Evolutionary conservation across 306 rosid genomes (phyloP), one percentile per base, ranked within the genome.

Genomic region (Dalbergia oliveri): DNA sequence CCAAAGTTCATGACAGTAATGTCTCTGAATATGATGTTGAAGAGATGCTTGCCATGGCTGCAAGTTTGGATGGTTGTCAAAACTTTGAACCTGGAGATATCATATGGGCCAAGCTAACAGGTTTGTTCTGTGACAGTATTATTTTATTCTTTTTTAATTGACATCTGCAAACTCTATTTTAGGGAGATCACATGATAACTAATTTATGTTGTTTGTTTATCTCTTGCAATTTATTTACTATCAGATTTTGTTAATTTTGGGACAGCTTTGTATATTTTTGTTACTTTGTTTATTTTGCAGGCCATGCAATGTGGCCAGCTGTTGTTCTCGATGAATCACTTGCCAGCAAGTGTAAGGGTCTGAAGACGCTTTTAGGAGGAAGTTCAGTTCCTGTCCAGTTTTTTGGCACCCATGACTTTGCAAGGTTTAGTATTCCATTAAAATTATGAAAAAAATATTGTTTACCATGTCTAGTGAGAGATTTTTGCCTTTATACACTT

Each of bases 231-330:
- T 75, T 37, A 49, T 69, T 72, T 65, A 47, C 54, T 64, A 13
- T 23, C 75, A 31, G 63, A 49, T 68, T 13, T 59, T 77, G 77
- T 68, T 69, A 69, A 69, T 81, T 64, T 80, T 82, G 51, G 69
- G 69, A 43, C 66, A 51, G 44, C 15, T 56, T 65, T 35, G 71
- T 18, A 35, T 66, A 62, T 19, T 78, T 69, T 73, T 60, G 34
- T 60, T 45, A 15, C 41, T 21, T 21, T 64, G 54, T 72, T 65
- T 85, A 66, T 73, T 84, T 85, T 85, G 82, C 87, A 96, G 99
- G 99, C 63, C 88, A 93, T 91, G 98, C 99, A 67, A 93, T 93
- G 99, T 96, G 99, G 99, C 99, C 99, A 44, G 99, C 99, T 76
- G 86, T 96, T 84, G 95, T 96, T 75, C 87, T 96, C 72, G 98